Conservation (phyloP, 2,329 filamentous ascomycete species). For the Drechslerella stenobrocha region DNA sequence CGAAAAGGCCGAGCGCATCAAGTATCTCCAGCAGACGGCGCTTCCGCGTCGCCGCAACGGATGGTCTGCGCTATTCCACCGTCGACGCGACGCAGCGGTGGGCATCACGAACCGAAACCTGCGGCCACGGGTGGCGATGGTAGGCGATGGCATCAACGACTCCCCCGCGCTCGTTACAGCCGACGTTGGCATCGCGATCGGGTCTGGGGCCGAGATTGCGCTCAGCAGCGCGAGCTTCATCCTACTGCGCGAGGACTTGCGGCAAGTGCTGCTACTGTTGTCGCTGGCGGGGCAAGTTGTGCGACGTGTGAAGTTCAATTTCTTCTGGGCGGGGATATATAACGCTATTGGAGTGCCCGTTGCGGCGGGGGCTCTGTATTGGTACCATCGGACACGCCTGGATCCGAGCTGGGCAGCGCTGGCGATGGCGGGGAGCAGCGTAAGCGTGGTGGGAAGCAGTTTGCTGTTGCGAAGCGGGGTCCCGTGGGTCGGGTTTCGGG, state of each 20-base stretch:
- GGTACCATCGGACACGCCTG: slow-evolving; percentile 56
- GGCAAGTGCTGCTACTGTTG: slow-evolving; percentile 72
- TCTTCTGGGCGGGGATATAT: slow-evolving; percentile 81
- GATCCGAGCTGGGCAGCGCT: slow-evolving; percentile 84
- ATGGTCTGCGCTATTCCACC: slow-evolving; percentile 26
- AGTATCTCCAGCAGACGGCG: slow-evolving; percentile 62
- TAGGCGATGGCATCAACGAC: slow-evolving; percentile 86
- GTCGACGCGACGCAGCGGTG: background rate
- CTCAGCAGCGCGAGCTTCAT: slow-evolving; percentile 81
- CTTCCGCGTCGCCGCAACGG: slow-evolving; percentile 24
- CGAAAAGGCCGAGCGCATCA: slow-evolving; percentile 75
- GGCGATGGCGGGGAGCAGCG: slow-evolving; percentile 89
- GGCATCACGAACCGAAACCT: slow-evolving; percentile 21
- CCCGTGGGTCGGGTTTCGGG: slow-evolving; percentile 58
- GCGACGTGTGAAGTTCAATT: slow-evolving; percentile 78
- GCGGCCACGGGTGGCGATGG: slow-evolving; percentile 71
- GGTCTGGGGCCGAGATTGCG: slow-evolving; percentile 78
- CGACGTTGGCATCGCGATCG: slow-evolving; percentile 81
- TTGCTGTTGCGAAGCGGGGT: slow-evolving; percentile 66
- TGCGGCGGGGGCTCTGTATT: slow-evolving; percentile 77
- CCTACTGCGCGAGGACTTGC: slow-evolving; percentile 71
- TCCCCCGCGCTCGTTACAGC: slow-evolving; percentile 77
- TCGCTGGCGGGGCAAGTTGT: slow-evolving; percentile 73
- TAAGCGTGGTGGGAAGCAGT: slow-evolving; percentile 84
- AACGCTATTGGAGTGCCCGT: slow-evolving; percentile 77